phyloP scores from a whole-genome alignment of 768 basidiomycete genomes.

The Calocera viscosa region DNA sequence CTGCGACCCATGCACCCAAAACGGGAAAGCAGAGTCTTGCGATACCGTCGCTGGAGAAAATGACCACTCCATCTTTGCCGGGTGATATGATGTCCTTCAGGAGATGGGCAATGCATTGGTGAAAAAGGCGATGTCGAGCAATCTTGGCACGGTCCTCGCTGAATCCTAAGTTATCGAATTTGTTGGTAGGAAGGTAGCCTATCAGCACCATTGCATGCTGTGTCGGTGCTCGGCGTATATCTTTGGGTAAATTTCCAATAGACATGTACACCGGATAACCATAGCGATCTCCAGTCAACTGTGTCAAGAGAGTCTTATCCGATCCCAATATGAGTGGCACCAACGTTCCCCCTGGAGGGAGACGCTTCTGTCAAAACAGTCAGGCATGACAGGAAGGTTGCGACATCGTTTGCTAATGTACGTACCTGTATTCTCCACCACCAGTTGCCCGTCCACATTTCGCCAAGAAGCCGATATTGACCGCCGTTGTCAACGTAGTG shows the following conservation, averaged over 20 bases:
- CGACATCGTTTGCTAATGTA: not conserved
- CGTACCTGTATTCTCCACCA: slow-evolving; percentile 4
- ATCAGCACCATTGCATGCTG: slow-evolving; percentile 28
- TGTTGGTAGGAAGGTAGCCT: slow-evolving; percentile 31
- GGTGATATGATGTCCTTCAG: slow-evolving; percentile 17
- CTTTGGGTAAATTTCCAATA: slow-evolving; percentile 34
- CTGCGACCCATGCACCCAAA: slow-evolving; percentile 12
- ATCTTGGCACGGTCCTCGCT: slow-evolving; percentile 37
- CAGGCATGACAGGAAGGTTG: not conserved
- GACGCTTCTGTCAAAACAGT: not conserved
- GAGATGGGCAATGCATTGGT: slow-evolving; percentile 29
- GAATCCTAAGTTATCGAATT: slow-evolving; percentile 27
- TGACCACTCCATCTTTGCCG: slow-evolving; percentile 2
- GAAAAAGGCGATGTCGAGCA: slow-evolving; percentile 26
- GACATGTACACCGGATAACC: slow-evolving; percentile 37
- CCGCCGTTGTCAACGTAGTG: not conserved
- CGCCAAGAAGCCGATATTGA: not conserved
- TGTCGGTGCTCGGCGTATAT: slow-evolving; percentile 30
- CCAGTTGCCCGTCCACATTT: slow-evolving; percentile 4
- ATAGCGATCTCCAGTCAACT: not conserved
- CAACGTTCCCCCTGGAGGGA: not conserved
- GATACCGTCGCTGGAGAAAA: not conserved
- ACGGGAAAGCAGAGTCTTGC: slow-evolving; percentile 9
- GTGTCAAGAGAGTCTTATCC: not conserved
- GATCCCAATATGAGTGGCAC: not conserved